Percentiles rank a stretch among this genome's conserved stretches.
Conservation (phyloP, 352 stramenopile genomes). For the Pythium dissotocum region DNA sequence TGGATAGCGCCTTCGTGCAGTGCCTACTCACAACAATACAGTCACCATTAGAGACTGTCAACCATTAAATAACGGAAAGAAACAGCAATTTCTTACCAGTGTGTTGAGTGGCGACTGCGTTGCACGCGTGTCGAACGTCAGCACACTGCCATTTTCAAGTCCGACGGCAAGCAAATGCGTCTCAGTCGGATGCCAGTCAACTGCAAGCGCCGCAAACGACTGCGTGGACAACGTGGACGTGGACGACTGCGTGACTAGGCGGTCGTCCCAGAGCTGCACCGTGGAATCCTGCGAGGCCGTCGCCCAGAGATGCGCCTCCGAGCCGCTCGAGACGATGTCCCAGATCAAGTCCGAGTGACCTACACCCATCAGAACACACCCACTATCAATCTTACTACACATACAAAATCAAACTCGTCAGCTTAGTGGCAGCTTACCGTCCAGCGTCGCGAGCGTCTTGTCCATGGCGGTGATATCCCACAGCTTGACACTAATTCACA, state of each 20-base stretch:
- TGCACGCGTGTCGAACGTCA: constrained; percentile 69
- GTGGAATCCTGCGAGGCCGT: constrained; percentile 69
- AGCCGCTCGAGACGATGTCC: constrained; percentile 54
- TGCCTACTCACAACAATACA: constrained; percentile 10
- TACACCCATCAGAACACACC: constrained; percentile 15
- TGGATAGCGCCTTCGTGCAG: constrained; percentile 55
- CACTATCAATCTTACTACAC: not conserved
- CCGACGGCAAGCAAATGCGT: constrained; percentile 58
- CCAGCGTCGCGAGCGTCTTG: constrained; percentile 51
- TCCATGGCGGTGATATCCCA: constrained; percentile 64
- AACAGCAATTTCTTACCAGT: constrained; percentile 24
- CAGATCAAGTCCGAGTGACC: constrained; percentile 77
- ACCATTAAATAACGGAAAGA: not conserved
- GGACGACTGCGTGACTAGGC: constrained; percentile 38
- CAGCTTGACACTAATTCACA: constrained; percentile 57
- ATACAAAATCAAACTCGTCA: not conserved
- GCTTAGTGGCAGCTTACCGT: constrained; percentile 32
- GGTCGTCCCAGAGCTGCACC: constrained; percentile 75
- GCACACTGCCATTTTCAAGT: constrained; percentile 62
- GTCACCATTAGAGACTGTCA: not conserved
- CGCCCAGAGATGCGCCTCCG: constrained; percentile 43
- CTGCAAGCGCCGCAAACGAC: constrained; percentile 39
- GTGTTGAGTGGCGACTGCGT: constrained; percentile 40
- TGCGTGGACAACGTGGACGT: constrained; percentile 41
- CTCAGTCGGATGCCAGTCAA: constrained; percentile 76